Conservation (phyloP, 1,284 basidiomycete species). For the Chondrostereum purpureum region DNA sequence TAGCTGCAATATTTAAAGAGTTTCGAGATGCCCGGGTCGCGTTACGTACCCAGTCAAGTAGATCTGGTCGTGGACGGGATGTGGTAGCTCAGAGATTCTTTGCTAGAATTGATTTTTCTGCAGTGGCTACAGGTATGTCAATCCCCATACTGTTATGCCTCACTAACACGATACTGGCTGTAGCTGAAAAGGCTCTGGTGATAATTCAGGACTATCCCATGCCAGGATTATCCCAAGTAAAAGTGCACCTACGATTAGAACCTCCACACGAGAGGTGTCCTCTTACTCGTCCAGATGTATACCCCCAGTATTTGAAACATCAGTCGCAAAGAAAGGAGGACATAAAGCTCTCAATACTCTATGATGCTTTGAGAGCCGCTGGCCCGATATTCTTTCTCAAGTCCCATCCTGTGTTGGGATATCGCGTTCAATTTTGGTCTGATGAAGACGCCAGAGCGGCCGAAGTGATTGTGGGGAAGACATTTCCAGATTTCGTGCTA, state of each 20-base stretch:
- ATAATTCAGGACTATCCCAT: neutral
- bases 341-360: neutral
- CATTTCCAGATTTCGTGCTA: too few species aligned
- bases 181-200: neutral
- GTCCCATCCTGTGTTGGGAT: neutral
- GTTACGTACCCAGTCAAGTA: neutral
- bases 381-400: neutral
- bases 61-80: neutral
- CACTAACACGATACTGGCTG: neutral
- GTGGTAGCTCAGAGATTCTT: neutral
- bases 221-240: neutral
- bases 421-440: neutral
- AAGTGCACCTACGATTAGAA: neutral
- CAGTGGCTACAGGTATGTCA: neutral
- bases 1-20: neutral
- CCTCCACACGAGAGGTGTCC: neutral
- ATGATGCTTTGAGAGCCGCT: neutral
- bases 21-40: neutral
- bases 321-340: neutral
- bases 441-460: neutral
- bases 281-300: neutral
- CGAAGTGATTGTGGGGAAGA: neutral
- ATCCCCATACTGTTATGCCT: neutral
- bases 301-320: neutral
- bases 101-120: neutral